A percentile compares a stretch with the other conserved stretches of the same genome.
Conservation (phyloP, 2,329 filamentous ascomycete genomes). For the Zalaria sp. region DNA sequence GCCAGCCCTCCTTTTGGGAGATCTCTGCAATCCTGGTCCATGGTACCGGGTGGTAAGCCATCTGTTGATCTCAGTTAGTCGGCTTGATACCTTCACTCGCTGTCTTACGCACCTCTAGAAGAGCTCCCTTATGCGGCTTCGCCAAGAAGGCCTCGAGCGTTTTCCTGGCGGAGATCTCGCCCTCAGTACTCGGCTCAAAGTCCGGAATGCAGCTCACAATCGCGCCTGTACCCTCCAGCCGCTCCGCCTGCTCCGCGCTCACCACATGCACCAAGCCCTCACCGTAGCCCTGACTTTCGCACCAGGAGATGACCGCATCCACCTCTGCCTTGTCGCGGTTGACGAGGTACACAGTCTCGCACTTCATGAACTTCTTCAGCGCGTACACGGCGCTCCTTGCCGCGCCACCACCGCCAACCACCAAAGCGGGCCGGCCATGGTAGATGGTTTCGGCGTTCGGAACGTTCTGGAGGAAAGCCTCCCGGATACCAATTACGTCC, state of each 20-base stretch:
- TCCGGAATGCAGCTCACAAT: slow-evolving; percentile 66
- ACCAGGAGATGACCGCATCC: slow-evolving; percentile 51
- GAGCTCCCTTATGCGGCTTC: slow-evolving; percentile 40
- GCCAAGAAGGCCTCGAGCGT: slow-evolving; percentile 38
- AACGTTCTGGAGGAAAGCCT: slow-evolving; percentile 45
- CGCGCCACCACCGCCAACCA: slow-evolving; percentile 66
- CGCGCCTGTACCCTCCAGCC: slow-evolving; percentile 46
- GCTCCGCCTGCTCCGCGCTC: slow-evolving; percentile 44
- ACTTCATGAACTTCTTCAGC: slow-evolving; percentile 54
- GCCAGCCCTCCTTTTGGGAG: slow-evolving; percentile 50
- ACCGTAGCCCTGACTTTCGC: slow-evolving; percentile 44
- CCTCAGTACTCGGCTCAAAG: slow-evolving; percentile 50
- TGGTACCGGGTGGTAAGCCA: slow-evolving; percentile 22
- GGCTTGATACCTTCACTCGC: too few species aligned
- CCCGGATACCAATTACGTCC: slow-evolving; percentile 64
- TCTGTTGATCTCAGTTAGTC: too few species aligned
- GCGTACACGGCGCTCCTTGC: slow-evolving; percentile 68
- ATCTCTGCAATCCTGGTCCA: slow-evolving; percentile 53
- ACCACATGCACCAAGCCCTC: slow-evolving; percentile 46
- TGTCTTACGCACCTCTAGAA: background rate
- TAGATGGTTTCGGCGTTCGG: slow-evolving; percentile 31
- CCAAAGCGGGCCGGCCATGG: slow-evolving; percentile 50
- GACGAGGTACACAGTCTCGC: slow-evolving; percentile 58
- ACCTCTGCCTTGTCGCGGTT: slow-evolving; percentile 60
- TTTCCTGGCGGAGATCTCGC: slow-evolving; percentile 46